Evolutionary conservation across 1,284 basidiomycete genomes (phyloP), one percentile per base, ranked within the genome.

Genomic region (Leccinum pseudoinsigne): DNA sequence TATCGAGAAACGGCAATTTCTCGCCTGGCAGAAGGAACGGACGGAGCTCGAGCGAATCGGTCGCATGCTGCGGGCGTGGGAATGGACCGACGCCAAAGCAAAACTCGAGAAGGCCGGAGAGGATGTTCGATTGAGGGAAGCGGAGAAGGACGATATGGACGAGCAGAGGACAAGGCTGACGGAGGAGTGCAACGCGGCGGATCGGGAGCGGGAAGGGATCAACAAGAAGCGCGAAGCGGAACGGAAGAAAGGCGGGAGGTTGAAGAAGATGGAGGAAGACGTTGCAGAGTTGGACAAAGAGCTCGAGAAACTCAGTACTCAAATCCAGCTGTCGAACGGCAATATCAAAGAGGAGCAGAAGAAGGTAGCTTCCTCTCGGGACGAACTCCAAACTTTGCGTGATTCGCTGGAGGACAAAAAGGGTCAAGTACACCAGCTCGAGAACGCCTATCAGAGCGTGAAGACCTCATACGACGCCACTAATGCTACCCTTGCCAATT

Each of bases 21-120:
- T 99, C 45, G 89, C 92, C 67, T 99, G 90, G 76, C 96, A 98
- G 76, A 98, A 98, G 77, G 86, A 92, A 0, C 87, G 87, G 55
- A 84, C 89, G 1, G 95, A 98, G 74, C 85, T 99, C 42, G 97
- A 99, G 76, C 87, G 89, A n/a, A 85, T 97, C 16, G 91, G 86
- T 0, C 87, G 94, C 10, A 83, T 94, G 16, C 81, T 98, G 65
- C 87, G 91, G 26, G 97, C 97, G 0, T 94, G 88, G 81, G 95
- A 98, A 68, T 99, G 95, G 94, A 84, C 83, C 2, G 82, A 87
- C 21, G 81, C 79, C 11, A 78, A 81, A 23, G 71, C 80, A 58
- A 80, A 81, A 18, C 81, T 84, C 0, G 74, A 76, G 57, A 71
- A 76, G 55, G 85, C 84, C 67, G 78, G 81, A 23, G 75, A 79